Percentiles rank a stretch among this genome's conserved stretches.
These are phyloP conservation scores for Pythium insidiosum DNA, from an alignment of 352 stramenopile genomes.

Conservation along the genomic window DNA sequence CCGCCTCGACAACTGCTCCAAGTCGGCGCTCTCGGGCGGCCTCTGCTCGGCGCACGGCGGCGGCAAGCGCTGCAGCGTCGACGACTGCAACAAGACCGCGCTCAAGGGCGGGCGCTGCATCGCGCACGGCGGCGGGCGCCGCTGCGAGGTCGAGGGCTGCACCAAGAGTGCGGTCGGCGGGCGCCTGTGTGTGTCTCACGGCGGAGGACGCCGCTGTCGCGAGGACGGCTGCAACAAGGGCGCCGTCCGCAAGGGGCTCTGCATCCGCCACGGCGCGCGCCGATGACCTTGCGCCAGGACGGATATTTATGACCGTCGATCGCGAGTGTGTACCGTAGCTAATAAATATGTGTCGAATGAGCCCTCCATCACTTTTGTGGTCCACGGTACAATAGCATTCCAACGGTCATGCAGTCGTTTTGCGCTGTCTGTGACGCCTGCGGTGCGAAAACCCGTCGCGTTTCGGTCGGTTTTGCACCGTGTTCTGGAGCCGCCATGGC, in stretches of 20 bases:
- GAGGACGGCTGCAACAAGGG: slow-evolving; percentile 56
- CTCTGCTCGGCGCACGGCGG: slow-evolving; percentile 66
- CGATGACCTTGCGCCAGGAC: slow-evolving; percentile 2
- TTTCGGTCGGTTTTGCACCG: no score
- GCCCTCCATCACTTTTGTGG: slow-evolving; percentile 5
- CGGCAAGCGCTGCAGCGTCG: slow-evolving; percentile 42
- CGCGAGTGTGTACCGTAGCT: not conserved
- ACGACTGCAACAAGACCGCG: slow-evolving; percentile 50
- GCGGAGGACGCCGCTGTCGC: slow-evolving; percentile 47
- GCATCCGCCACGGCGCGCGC: slow-evolving; percentile 50
- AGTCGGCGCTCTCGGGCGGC: slow-evolving; percentile 52
- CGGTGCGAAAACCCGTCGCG: no score
- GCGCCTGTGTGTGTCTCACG: slow-evolving; percentile 52
- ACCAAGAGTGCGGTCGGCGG: slow-evolving; percentile 55
- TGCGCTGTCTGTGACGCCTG: no score
- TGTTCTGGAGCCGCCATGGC: no score
- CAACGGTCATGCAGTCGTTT: slow-evolving; percentile 1
- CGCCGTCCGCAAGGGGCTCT: slow-evolving; percentile 58
- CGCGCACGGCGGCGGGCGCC: slow-evolving; percentile 47
- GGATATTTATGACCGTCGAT: slow-evolving; percentile 3
- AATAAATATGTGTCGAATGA: no score
- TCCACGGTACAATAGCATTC: not conserved
- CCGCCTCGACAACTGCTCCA: slow-evolving; percentile 37
- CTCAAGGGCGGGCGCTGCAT: slow-evolving; percentile 60
- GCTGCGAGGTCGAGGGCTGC: slow-evolving; percentile 39